phyloP scores from a whole-genome alignment of 2,329 filamentous ascomycete species.

The Penicillium palitans region DNA sequence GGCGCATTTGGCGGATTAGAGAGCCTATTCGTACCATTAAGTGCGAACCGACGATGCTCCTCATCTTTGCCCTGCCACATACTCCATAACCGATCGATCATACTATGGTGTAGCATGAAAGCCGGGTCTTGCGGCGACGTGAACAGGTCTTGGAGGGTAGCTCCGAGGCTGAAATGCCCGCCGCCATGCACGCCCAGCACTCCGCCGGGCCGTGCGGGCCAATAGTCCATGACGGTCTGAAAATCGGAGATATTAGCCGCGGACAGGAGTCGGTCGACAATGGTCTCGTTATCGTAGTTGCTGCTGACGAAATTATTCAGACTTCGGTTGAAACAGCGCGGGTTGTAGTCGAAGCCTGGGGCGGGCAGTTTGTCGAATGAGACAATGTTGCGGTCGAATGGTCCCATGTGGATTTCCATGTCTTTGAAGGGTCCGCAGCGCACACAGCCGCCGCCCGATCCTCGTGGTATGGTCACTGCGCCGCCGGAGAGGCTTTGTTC shows the following conservation, averaged over 20 bases:
- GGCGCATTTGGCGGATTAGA: constrained; percentile 18
- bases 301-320: constrained; percentile 29
- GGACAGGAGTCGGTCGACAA: constrained; percentile 17
- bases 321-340: constrained; percentile 31
- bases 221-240: constrained; percentile 40
- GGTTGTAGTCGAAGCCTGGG: constrained; percentile 29
- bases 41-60: constrained; percentile 14
- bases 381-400: constrained; percentile 19
- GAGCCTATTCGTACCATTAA: constrained; percentile 22
- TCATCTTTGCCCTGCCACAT: constrained; percentile 44
- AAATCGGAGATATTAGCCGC: constrained; percentile 35
- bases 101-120: constrained; percentile 51
- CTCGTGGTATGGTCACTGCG: constrained; percentile 42
- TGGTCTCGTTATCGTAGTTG: constrained; percentile 23
- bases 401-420: constrained; percentile 33
- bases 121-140: constrained; percentile 47
- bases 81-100: constrained; percentile 50
- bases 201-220: constrained; percentile 23
- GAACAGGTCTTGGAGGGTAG: constrained; percentile 48
- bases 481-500: constrained; percentile 28
- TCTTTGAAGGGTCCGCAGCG: constrained; percentile 41
- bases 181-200: constrained; percentile 46
- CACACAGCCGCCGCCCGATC: constrained; percentile 41
- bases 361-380: constrained; percentile 16
- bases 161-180: constrained; percentile 48